Percentiles rank a stretch among this genome's conserved stretches.
Evolutionary conservation across 192 early-diverging fungal genomes (phyloP).

Genomic region (Coemansia sp.): DNA sequence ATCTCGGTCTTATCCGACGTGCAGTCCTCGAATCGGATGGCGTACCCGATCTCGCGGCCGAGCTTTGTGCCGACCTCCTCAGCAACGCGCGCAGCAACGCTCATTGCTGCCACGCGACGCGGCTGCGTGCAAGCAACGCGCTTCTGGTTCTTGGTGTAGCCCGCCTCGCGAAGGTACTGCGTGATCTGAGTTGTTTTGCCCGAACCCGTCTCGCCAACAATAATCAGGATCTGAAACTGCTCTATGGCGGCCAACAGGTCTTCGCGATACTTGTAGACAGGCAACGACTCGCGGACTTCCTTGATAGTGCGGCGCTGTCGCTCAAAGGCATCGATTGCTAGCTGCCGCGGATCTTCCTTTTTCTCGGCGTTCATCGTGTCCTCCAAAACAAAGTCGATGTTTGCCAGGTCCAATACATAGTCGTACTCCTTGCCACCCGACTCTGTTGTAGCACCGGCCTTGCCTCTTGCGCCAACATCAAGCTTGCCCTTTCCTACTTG

Average conservation of each 20-base stretch:
- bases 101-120: slow-evolving; percentile 97
- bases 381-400: slow-evolving; percentile 89
- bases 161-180: slow-evolving; percentile 95
- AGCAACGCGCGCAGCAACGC: slow-evolving; percentile 94
- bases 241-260: slow-evolving; percentile 82
- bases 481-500: slow-evolving; percentile 70
- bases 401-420: slow-evolving; percentile 92
- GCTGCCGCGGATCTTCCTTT: slow-evolving; percentile 60
- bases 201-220: slow-evolving; percentile 97
- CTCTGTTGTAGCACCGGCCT: slow-evolving; percentile 48
- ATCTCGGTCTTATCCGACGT: slow-evolving; percentile 92
- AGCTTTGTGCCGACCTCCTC: slow-evolving; percentile 96
- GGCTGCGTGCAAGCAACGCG: slow-evolving; percentile 98
- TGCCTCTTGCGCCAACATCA: slow-evolving; percentile 60
- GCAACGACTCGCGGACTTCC: slow-evolving; percentile 72
- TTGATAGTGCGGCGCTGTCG: slow-evolving; percentile 62
- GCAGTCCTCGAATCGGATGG: slow-evolving; percentile 98
- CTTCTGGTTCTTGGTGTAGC: slow-evolving; percentile 85
- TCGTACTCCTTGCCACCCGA: slow-evolving; percentile 73
- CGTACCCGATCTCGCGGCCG: slow-evolving; percentile 93
- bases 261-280: slow-evolving; percentile 89
- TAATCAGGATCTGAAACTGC: slow-evolving; percentile 84
- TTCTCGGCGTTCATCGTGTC: slow-evolving; percentile 63
- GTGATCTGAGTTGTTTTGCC: slow-evolving; percentile 99
- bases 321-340: slow-evolving; percentile 66